Percentiles rank a stretch among this genome's conserved stretches.
Evolutionary conservation across 352 stramenopile species (phyloP).

Genomic region (Globisporangium camurandrum): DNA sequence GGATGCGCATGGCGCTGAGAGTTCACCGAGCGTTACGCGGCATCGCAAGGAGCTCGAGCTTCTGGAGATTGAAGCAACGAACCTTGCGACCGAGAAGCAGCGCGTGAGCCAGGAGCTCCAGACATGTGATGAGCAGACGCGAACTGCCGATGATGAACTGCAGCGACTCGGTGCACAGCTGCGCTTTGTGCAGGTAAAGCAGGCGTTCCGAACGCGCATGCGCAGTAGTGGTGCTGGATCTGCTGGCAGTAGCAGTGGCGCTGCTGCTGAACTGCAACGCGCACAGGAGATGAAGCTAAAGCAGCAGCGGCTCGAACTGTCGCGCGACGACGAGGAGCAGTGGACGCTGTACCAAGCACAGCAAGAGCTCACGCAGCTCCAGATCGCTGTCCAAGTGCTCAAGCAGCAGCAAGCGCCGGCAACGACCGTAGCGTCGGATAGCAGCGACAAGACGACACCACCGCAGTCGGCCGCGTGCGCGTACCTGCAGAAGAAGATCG

Average conservation of each 20-base stretch:
- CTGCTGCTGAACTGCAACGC: slow-evolving; percentile 9
- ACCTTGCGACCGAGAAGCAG: slow-evolving; percentile 21
- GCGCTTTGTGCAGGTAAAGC: slow-evolving; percentile 36
- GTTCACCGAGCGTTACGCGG: slow-evolving; percentile 6
- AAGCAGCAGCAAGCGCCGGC: slow-evolving; percentile 6
- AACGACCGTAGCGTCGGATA: slow-evolving; percentile 2
- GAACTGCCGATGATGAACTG: slow-evolving; percentile 24
- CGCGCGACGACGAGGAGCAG: slow-evolving; percentile 47
- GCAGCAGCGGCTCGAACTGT: slow-evolving; percentile 30
- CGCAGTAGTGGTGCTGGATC: too few species aligned
- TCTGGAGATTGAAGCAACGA: slow-evolving; percentile 23
- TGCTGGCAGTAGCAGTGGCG: slow-evolving; percentile 9
- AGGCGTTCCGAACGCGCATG: slow-evolving; percentile 44
- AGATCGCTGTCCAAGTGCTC: slow-evolving; percentile 43
- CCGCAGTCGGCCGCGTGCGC: slow-evolving; percentile 26
- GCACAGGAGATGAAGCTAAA: slow-evolving; percentile 32
- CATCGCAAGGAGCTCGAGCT: slow-evolving; percentile 37
- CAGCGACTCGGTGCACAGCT: slow-evolving; percentile 25
- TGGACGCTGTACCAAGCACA: slow-evolving; percentile 44
- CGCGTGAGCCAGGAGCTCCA: slow-evolving; percentile 16
- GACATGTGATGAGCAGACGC: slow-evolving; percentile 18
- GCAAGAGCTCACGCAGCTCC: slow-evolving; percentile 48
- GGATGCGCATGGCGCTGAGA: slow-evolving; percentile 6
- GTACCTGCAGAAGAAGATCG: slow-evolving; percentile 45
- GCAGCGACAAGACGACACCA: slow-evolving; percentile 6